These are phyloP conservation scores for Sarcomyxa edulis DNA, from an alignment of 768 basidiomycete species.

Conservation along the genomic window DNA sequence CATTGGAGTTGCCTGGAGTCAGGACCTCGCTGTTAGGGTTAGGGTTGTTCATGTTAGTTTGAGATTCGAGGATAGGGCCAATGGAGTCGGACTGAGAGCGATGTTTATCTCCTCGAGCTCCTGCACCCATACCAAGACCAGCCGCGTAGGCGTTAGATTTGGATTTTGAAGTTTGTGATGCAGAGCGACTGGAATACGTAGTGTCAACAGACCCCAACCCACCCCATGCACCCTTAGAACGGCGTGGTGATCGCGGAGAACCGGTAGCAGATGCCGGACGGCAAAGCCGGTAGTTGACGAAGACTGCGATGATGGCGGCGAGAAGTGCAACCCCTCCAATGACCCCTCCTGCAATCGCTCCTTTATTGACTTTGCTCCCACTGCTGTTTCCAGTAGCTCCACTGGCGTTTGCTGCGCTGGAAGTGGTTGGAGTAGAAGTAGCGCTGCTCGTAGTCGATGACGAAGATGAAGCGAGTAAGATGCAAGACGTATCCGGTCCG, in stretches of 20 bases:
- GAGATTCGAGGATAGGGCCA: background rate
- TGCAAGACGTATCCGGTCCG: constrained; percentile 29
- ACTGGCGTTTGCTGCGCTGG: constrained; percentile 18
- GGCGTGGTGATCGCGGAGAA: constrained; percentile 8
- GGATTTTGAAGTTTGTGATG: background rate
- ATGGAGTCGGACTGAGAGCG: constrained; percentile 8
- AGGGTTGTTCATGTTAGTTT: background rate
- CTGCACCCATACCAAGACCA: background rate
- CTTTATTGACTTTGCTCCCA: constrained; percentile 28
- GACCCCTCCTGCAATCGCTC: constrained; percentile 47
- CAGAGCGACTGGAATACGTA: constrained; percentile 9
- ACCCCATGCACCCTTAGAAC: constrained; percentile 18
- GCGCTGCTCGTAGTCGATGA: constrained; percentile 13
- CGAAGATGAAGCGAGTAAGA: constrained; percentile 13
- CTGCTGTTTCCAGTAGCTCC: no score
- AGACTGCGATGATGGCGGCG: constrained; percentile 16
- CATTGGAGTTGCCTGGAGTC: background rate
- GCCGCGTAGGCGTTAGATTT: constrained; percentile 1
- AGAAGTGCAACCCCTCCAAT: constrained; percentile 35
- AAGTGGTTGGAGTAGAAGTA: constrained; percentile 14
- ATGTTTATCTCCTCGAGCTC: constrained; percentile 8
- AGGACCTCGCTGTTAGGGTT: background rate
- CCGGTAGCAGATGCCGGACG: constrained; percentile 12
- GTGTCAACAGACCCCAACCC: constrained; percentile 29
- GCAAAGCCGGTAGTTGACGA: constrained; percentile 27